Evolutionary conservation across 768 basidiomycete species (phyloP).

Genomic region (Russula vinacea): DNA sequence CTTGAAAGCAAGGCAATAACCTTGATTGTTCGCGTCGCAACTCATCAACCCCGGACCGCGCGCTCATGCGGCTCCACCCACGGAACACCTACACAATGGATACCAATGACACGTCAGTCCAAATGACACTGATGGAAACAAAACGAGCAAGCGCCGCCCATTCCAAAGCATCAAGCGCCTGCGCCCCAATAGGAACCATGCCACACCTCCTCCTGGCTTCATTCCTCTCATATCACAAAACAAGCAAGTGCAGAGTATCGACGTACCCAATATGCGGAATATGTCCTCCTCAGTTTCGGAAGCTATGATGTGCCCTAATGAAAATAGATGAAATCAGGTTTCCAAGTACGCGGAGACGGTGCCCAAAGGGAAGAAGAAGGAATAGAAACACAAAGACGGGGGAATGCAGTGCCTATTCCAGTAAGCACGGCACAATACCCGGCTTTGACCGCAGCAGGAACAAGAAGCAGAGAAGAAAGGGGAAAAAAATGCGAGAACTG

Average conservation of each 20-base stretch:
- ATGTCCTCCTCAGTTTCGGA: conserved; percentile 87
- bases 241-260: neutral
- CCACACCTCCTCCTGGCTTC: neutral
- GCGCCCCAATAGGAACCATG: neutral
- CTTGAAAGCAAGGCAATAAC: conserved; percentile 5
- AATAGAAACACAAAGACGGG: neutral
- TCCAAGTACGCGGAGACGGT: neutral
- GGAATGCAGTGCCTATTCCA: conserved; percentile 17
- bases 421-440: conserved; percentile 19
- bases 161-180: conserved; percentile 13
- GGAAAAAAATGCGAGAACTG: conserved; percentile 14
- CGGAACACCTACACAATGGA: conserved; percentile 50
- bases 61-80: conserved; percentile 83
- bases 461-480: conserved; percentile 13
- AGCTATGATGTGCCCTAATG: conserved; percentile 62
- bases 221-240: neutral
- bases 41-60: conserved; percentile 38
- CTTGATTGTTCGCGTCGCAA: conserved; percentile 1
- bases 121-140: conserved; percentile 7
- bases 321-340: neutral
- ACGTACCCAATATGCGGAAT: conserved; percentile 62
- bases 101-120: conserved; percentile 10
- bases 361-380: neutral
- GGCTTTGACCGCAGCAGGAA: conserved; percentile 26
- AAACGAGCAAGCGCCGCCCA: conserved; percentile 12